phyloP scores from a whole-genome alignment of 495 filamentous ascomycete species.

The Hypomontagnella monticulosa region DNA sequence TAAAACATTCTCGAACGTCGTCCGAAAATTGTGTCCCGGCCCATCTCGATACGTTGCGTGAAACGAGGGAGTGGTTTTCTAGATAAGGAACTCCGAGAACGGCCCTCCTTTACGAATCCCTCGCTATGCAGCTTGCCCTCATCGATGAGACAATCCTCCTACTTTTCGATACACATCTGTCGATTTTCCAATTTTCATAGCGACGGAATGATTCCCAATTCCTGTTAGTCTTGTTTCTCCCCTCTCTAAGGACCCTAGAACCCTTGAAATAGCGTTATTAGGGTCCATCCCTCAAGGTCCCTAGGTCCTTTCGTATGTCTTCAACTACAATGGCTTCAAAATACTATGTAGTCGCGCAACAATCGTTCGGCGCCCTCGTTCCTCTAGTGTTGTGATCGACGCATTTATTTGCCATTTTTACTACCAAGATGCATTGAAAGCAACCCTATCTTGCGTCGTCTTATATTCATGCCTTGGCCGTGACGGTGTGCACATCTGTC shows the following conservation, averaged over 20 bases:
- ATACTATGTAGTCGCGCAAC: constrained; percentile 18
- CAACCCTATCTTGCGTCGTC: constrained; percentile 34
- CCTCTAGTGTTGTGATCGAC: constrained; percentile 28
- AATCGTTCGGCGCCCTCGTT: constrained; percentile 15
- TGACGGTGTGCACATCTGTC: too few species aligned
- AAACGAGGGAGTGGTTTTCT: constrained; percentile 15
- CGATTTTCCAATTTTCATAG: background rate
- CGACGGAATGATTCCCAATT: constrained; percentile 7
- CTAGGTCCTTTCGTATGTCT: background rate
- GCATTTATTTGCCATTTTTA: constrained; percentile 21
- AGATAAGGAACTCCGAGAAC: constrained; percentile 39
- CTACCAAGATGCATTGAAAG: constrained; percentile 25
- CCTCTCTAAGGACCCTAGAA: constrained; percentile 3
- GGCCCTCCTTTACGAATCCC: constrained; percentile 40
- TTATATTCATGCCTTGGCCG: constrained; percentile 19
- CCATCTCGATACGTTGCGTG: constrained; percentile 19
- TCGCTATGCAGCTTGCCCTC: constrained; percentile 26
- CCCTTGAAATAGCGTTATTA: constrained; percentile 2
- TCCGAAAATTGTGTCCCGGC: constrained; percentile 11
- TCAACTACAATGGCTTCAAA: background rate
- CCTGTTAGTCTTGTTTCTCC: constrained; percentile 4
- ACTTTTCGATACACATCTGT: constrained; percentile 19
- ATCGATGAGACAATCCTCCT: constrained; percentile 29
- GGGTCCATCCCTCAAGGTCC: background rate
- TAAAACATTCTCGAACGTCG: constrained; percentile 10